Evolutionary conservation across 768 basidiomycete species (phyloP).

Genomic region (Vararia minispora): DNA sequence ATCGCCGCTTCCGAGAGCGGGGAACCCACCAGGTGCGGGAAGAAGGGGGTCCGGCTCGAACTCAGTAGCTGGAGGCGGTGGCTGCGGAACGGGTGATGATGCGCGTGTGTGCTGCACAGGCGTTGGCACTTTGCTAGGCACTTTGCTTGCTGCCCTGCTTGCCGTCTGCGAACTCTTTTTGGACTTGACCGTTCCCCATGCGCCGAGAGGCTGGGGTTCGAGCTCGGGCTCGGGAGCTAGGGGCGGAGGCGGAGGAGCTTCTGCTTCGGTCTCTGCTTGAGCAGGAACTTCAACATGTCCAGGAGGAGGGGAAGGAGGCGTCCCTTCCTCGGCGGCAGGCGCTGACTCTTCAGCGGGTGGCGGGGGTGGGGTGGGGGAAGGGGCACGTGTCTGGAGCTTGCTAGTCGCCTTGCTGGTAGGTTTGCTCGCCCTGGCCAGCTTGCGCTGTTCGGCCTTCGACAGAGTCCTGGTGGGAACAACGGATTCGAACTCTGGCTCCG

Average conservation of each 20-base stretch:
- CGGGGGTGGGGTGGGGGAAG: background rate
- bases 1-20: slow-evolving; percentile 1
- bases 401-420: too few species aligned
- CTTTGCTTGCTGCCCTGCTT: slow-evolving; percentile 9
- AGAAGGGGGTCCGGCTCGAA: background rate
- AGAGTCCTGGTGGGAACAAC: background rate
- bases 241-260: background rate
- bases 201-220: background rate
- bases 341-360: background rate
- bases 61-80: background rate
- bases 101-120: background rate
- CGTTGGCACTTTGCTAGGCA: slow-evolving; percentile 5
- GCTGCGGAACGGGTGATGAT: slow-evolving; percentile 3
- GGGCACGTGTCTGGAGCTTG: too few species aligned
- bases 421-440: too few species aligned
- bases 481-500: too few species aligned
- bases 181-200: slow-evolving; percentile 2
- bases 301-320: background rate
- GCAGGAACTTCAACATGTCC: too few species aligned
- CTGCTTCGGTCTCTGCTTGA: background rate
- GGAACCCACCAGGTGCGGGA: background rate
- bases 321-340: background rate
- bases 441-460: background rate
- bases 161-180: slow-evolving; percentile 7
- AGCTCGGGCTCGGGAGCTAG: slow-evolving; percentile 1